phyloP scores from a whole-genome alignment of 179 eudicot genomes.

The Pouteria campechiana region DNA sequence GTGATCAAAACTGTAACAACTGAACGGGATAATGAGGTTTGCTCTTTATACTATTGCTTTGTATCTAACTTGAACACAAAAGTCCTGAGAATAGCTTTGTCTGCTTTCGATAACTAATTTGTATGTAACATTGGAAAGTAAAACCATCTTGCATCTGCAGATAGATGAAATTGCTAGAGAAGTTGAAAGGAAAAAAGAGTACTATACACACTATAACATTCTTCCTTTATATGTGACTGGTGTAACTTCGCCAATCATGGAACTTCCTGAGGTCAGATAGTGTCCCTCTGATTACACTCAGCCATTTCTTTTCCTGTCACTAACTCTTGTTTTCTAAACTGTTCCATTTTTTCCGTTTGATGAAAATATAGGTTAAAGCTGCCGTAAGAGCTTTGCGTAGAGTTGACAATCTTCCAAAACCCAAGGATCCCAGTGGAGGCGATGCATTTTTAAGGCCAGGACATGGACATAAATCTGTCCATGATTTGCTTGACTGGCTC shows the following conservation, averaged over 20 bases:
- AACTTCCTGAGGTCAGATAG: slow-evolving; percentile 77
- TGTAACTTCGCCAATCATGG: slow-evolving; percentile 83
- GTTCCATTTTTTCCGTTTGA: background rate
- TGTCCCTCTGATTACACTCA: background rate
- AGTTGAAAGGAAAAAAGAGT: slow-evolving; percentile 74
- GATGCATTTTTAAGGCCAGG: slow-evolving; percentile 30
- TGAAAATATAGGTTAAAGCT: slow-evolving; percentile 54
- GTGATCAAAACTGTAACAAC: slow-evolving; percentile 79
- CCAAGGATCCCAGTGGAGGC: slow-evolving; percentile 33
- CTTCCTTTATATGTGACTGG: slow-evolving; percentile 78
- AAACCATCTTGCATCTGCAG: slow-evolving; percentile 27
- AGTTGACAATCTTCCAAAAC: slow-evolving; percentile 55
- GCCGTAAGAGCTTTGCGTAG: slow-evolving; percentile 65
- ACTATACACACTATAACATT: slow-evolving; percentile 74
- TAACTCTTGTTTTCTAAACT: background rate
- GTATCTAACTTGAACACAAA: too few relatives aligned
- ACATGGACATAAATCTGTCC: slow-evolving; percentile 37
- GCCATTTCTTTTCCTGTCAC: background rate
- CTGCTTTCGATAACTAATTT: too few relatives aligned
- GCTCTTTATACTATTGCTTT: slow-evolving; percentile 8
- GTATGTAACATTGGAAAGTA: slow-evolving; percentile 4
- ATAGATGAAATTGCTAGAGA: slow-evolving; percentile 69
- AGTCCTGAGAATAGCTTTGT: too few relatives aligned
- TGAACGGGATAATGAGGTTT: slow-evolving; percentile 64
- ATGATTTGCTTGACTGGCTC: slow-evolving; percentile 92